Evolutionary conservation across 2,329 filamentous ascomycete species (phyloP).

Genomic region (Pseudogymnoascus destructans): DNA sequence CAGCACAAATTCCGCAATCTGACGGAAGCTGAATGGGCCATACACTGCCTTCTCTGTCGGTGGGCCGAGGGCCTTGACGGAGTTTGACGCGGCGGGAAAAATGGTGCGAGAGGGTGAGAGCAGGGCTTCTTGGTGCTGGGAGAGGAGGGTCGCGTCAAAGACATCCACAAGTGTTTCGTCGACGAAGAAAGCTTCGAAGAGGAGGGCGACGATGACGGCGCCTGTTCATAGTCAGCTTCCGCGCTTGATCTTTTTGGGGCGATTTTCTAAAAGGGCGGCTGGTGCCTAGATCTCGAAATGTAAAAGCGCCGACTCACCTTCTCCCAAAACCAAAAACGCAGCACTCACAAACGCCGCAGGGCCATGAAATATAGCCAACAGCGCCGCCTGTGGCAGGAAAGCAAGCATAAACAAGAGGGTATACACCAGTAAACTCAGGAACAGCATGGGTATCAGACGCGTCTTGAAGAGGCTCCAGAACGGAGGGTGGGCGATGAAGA

Average conservation of each 20-base stretch:
- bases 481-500: slow-evolving; percentile 63
- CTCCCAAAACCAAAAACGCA: slow-evolving; percentile 74
- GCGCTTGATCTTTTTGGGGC: neutral
- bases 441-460: slow-evolving; percentile 64
- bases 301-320: slow-evolving; percentile 30
- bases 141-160: slow-evolving; percentile 52
- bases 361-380: slow-evolving; percentile 81
- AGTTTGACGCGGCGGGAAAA: slow-evolving; percentile 53
- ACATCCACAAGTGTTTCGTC: slow-evolving; percentile 68
- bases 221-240: slow-evolving; percentile 13
- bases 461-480: slow-evolving; percentile 71
- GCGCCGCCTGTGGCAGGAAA: slow-evolving; percentile 78
- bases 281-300: slow-evolving; percentile 41
- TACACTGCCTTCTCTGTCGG: slow-evolving; percentile 66
- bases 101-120: slow-evolving; percentile 53
- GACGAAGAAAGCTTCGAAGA: slow-evolving; percentile 73
- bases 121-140: slow-evolving; percentile 43
- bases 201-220: slow-evolving; percentile 23
- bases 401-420: slow-evolving; percentile 76
- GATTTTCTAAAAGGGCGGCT: slow-evolving; percentile 24
- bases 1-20: slow-evolving; percentile 72
- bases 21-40: slow-evolving; percentile 79
- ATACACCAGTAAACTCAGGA: slow-evolving; percentile 75
- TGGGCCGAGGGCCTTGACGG: slow-evolving; percentile 70
- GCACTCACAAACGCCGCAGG: slow-evolving; percentile 82